Evolutionary conservation across 352 stramenopile species (phyloP).

Genomic region (Pythium brassicae): DNA sequence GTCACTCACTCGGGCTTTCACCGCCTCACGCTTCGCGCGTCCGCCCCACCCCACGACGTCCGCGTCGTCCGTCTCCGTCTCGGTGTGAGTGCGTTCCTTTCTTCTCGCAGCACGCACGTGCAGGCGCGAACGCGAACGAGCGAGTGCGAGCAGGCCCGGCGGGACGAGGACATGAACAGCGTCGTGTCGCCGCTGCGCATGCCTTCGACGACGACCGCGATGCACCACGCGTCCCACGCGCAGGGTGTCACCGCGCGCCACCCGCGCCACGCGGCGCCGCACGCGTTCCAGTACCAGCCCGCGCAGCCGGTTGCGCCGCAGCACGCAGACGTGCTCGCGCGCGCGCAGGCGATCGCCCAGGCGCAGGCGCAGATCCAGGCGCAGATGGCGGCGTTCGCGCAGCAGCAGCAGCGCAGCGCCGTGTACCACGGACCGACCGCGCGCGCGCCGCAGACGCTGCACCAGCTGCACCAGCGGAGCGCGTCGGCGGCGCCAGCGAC

Average conservation of each 20-base stretch:
- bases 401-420: conserved; percentile 2
- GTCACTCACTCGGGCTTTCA: conserved; percentile 3
- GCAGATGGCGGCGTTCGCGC: conserved; percentile 30
- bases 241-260: conserved; percentile 1
- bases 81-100: too few relatives aligned
- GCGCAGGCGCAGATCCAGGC: conserved; percentile 29
- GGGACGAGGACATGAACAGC: conserved; percentile 10
- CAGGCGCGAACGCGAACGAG: background rate
- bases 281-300: conserved; percentile 1
- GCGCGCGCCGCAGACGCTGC: conserved; percentile 19
- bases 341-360: conserved; percentile 22
- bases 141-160: background rate
- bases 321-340: conserved; percentile 20
- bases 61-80: background rate
- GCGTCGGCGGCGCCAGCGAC: conserved; percentile 11
- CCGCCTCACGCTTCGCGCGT: background rate
- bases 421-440: conserved; percentile 1
- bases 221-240: conserved; percentile 11
- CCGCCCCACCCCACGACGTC: background rate
- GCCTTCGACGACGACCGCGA: conserved; percentile 5
- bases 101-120: too few relatives aligned
- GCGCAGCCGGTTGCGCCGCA: background rate
- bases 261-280: conserved; percentile 8
- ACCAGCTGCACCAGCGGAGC: conserved; percentile 20
- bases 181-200: conserved; percentile 18